Base-by-base conservation (phyloP, 257 asterid genomes). In the Jacaranda mimosifolia region DNA sequence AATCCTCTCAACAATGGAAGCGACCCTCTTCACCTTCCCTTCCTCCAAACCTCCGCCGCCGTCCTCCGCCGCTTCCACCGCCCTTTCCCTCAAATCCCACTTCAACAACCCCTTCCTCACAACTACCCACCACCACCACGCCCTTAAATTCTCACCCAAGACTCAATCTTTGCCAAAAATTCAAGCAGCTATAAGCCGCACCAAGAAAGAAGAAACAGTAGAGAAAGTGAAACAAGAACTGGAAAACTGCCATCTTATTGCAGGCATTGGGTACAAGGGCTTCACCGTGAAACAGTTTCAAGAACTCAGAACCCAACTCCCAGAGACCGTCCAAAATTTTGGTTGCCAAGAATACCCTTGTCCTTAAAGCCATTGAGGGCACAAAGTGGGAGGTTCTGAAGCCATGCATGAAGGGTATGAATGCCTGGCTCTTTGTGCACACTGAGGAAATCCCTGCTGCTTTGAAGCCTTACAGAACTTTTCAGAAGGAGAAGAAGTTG, bases 321-420 rank as follows among this genome's bases (percentile, higher is more conserved):
- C 98, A 0, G 98, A 91, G 21, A 81, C 90, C n/a, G n/a, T 53
- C 97, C 49, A 93, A 72, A 64, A 92, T 96, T n/a, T 9, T 96
- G 1, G 98, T 93, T 32, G 98, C 99, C 36, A 94, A 94, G 71
- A 94, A 94, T 55, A 91, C 97, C 81, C 85, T 94, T 26, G 98
- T 94, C 3, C 81, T 85, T 14, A 94, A 92, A 73, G 98, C 98
- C 70, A 91, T 94, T 46, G 97, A 91, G 74, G 96, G 97, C 63
- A 92, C 97, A 5, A 75, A 81, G 64, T 94, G 97, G 97, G 98
- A 91, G 76, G 91, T 87, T 9, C 79, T 93, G 78, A 88, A 90
- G 80, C 99, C 99, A 0, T 93, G 97, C 70, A 93, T 93, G 97
- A 91, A 83, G 71, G 97, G 98, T 13, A 96, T 96, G 97, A 96